Evolutionary conservation across 129 eudicot species (phyloP), one percentile per base, ranked within the genome.

Genomic region (Flaveria robusta): DNA sequence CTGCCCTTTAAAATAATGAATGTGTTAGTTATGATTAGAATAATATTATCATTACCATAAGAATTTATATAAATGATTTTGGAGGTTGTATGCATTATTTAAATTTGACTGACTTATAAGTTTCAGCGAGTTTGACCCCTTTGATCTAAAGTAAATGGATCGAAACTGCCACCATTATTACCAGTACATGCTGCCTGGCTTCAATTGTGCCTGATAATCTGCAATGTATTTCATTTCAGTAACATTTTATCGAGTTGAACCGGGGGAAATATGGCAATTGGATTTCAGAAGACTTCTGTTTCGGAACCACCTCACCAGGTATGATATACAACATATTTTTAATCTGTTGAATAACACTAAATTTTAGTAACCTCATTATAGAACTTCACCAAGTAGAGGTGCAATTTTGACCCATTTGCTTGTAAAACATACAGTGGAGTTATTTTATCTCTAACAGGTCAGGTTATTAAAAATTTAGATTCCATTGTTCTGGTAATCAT

Each of bases 181-280:
- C 1, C 18, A 2, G n/a, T 59, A 23, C 37, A 24, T 59, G 39
- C n/a, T 23, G 37, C 66, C 18, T 59, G 66, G 66, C 18, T 59
- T 24, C 66, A 59, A 11, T 39, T 12, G n/a, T 59, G 13, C 2
- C 37, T 10, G 37, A 23, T 24, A 24, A 24, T 23, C 12, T 55
- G 9, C 27, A 52, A 23, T 74, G 10, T 82, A 19, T 83, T 60
- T 69, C 43, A 65, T 74, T 80, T 43, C 81, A 91, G 97, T 86
- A 79, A 81, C 85, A 46, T 91, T 91, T 77, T 88, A 85, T 78
- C 86, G 85, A 34, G 70, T 63, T 71, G 89, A 86, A 78, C 88
- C 94, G 92, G 79, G 66, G 87, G 87, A 27, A 81, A 55, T 74
- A 60, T 88, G 83, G 84, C 86, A 66, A 85, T 91, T 65, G 92